These are phyloP conservation scores for Kondoa subrosea DNA, from an alignment of 768 basidiomycete species.

Conservation along the genomic window DNA sequence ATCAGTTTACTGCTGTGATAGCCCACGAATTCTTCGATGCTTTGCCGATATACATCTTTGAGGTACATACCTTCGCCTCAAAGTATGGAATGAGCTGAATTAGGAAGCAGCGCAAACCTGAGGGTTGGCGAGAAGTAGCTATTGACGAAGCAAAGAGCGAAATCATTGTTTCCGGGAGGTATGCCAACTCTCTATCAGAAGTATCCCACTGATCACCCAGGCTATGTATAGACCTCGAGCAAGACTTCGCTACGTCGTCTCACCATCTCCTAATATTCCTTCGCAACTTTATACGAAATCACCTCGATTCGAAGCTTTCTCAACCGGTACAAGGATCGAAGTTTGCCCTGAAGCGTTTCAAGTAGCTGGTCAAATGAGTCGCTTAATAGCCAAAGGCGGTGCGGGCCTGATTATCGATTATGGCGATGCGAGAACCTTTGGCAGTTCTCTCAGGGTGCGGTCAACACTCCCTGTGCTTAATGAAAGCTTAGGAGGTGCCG, in stretches of 20 bases:
- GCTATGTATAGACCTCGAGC: too few relatives aligned
- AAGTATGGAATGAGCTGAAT: not conserved
- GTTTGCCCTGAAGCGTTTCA: conserved; percentile 56
- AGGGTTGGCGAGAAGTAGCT: conserved; percentile 74
- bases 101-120: conserved; percentile 46
- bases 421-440: conserved; percentile 53
- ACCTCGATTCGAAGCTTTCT: conserved; percentile 50
- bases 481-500: not conserved
- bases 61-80: conserved; percentile 38
- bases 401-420: conserved; percentile 75
- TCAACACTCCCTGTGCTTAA: not conserved
- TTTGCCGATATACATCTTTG: conserved; percentile 71
- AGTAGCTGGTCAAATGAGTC: conserved; percentile 50
- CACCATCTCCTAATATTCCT: conserved; percentile 18
- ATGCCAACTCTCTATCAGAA: not conserved
- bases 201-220: not conserved
- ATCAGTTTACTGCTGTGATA: conserved; percentile 59
- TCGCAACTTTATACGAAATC: conserved; percentile 38
- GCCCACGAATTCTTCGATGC: conserved; percentile 99
- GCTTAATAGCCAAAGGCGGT: conserved; percentile 41
- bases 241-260: conserved; percentile 18
- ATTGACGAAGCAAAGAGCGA: conserved; percentile 36
- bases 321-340: conserved; percentile 58
- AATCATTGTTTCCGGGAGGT: conserved; percentile 12
- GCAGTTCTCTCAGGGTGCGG: conserved; percentile 64